Base-by-base conservation (phyloP, 2,329 filamentous ascomycete species). In the Microcyclospora pomicola region DNA sequence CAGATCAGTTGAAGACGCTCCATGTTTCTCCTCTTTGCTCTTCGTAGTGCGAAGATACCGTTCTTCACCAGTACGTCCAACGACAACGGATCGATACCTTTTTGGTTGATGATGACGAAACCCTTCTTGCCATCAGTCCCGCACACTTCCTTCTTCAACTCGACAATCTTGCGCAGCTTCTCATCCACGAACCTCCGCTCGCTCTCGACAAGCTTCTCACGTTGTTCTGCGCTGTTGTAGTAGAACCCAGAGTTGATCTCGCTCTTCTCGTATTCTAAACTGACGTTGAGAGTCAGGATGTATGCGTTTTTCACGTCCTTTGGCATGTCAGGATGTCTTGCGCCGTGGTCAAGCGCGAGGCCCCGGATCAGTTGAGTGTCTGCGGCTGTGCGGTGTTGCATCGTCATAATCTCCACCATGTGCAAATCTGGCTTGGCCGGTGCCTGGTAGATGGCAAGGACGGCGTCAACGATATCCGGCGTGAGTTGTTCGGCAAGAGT, bases 341-440 rank as follows among this genome's bases (percentile, higher is more conserved):
- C 87, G 49, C 91, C 91, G 62, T 98, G 91, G 56, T 98, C 91
- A 43, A 98, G 69, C 9, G 85, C 91, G 41, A 98, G 71, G 42
- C 91, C 91, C 48, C 82, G 78, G 61, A 98, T 95, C 42, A 98
- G 76, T 63, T 94, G 86, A 40, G 91, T 98, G 62, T 98, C 91
- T 27, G 91, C 84, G 42, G 88, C 87, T 37, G 84, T 86, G 51
- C 88, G 82, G 68, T 98, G 91, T 68, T 98, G 91, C 88, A 98
- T 96, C 62, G 93, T 96, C 91, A 98, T 98, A 54, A 98, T 96
- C 66, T 98, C 91, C 49, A 98, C 74, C 91, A 98, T 98, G 69
- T 96, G 88, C 56, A 98, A 65, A 65, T 98, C 91, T 40, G 92
- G 92, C 68, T 96, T 96, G 45, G 76, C 77, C 16, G 84, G 84